Conservation (phyloP, 352 stramenopile species). For the Globisporangium cylindrosporum region DNA sequence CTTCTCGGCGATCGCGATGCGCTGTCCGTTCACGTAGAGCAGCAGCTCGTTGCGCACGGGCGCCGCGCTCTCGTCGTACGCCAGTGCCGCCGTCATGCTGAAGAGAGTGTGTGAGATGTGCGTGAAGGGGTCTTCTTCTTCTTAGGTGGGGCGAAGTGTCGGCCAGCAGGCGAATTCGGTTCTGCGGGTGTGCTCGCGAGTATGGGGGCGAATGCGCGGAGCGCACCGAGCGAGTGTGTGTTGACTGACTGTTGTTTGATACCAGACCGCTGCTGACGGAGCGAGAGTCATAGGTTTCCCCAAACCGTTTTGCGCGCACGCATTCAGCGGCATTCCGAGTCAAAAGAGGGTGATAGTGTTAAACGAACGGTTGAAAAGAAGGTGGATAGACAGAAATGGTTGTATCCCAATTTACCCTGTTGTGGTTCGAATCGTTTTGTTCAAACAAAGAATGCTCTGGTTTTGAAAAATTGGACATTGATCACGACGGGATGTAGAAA, state of each 20-base stretch:
- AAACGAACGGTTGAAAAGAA: neutral
- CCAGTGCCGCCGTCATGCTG: constrained; percentile 6
- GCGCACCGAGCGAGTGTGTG: neutral
- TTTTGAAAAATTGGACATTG: neutral
- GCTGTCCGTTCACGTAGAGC: constrained; percentile 75
- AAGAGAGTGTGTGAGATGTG: too few relatives aligned
- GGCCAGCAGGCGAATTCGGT: constrained; percentile 5
- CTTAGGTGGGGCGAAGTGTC: neutral
- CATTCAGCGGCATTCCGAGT: neutral
- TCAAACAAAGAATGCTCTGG: neutral
- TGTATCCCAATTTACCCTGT: neutral
- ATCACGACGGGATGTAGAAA: neutral
- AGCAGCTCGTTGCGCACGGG: constrained; percentile 50
- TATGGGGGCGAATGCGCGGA: neutral
- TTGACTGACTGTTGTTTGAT: neutral
- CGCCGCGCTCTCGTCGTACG: constrained; percentile 7
- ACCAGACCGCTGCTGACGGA: neutral
- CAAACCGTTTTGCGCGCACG: neutral
- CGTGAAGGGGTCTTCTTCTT: neutral
- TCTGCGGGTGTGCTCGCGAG: neutral
- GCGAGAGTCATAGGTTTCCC: constrained; percentile 7
- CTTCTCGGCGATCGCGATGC: constrained; percentile 43
- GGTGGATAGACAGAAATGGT: neutral
- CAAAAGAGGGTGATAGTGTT: neutral
- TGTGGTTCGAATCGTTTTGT: neutral